Evolutionary conservation across 306 rosid species (phyloP), one percentile per base, ranked within the genome.

Genomic region (Cyamopsis tetragonoloba): DNA sequence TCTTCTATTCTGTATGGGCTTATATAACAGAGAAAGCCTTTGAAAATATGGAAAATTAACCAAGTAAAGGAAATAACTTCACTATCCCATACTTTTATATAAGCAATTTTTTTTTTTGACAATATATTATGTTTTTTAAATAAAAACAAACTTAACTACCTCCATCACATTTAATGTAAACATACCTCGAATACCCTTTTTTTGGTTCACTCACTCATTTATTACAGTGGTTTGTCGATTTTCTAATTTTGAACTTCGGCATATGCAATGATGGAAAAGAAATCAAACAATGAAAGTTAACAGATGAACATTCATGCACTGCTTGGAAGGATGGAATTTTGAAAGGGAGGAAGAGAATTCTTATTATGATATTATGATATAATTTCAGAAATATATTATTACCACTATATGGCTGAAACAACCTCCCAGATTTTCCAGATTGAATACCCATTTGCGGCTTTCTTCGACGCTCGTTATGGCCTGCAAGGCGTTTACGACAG

Each of bases 401-500:
- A 92, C 95, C 92, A 63, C 82, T 55, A 71, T 67, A 89, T 71
- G 96, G 79, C 61, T 80, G 96, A 71, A 85, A 81, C 75, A 85
- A 72, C 79, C 87, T 85, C 72, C 74, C 82, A 2, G 82, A 55
- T 67, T 85, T 89, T 68, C 82, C 81, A 27, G 91, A 69, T 68
- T 75, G 80, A 41, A 62, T 56, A 19, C 82, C 84, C 3, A 79
- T 64, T 79, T 87, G 98, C 51, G 96, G 95, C 81, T 89, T 92
- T 79, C 96, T 84, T 42, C 96, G 72, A 19, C 96, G 96, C 68
- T 92, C 96, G 3, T 91, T 91, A 49, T 91, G 97, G 68, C 96
- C 96, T 26, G 96, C 93, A 66, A 91, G 96, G 75, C 97, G 93
- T 78, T 80, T 91, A 11, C 96, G 93, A 69, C 97, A 91, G 80